Evolutionary conservation across 805 yeast species (phyloP).

Genomic region (Suhomyces sp.): DNA sequence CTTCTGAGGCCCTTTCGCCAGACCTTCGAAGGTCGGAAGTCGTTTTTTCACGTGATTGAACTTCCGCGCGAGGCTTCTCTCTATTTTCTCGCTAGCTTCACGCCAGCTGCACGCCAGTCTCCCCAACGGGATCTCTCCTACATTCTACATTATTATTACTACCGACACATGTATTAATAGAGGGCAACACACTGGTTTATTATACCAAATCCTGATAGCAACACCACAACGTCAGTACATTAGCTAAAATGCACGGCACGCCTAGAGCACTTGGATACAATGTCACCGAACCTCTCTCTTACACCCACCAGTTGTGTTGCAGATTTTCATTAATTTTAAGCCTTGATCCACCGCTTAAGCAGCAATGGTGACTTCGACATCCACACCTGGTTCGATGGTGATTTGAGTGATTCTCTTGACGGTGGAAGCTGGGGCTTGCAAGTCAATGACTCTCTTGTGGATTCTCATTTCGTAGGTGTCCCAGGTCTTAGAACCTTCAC

Average conservation of each 20-base stretch:
- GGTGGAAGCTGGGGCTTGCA: conserved; percentile 90
- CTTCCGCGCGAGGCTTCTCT: not conserved
- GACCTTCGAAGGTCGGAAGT: not conserved
- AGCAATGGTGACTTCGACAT: conserved; percentile 91
- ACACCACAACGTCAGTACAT: conserved; percentile 56
- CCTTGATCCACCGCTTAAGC: conserved; percentile 45
- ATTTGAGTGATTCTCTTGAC: conserved; percentile 96
- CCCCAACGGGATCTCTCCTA: too few species aligned
- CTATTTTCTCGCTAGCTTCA: too few species aligned
- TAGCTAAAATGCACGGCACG: conserved; percentile 50
- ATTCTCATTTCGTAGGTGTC: conserved; percentile 99
- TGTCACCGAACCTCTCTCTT: conserved; percentile 11
- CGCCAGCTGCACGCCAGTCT: too few species aligned
- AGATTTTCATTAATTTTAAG: not conserved
- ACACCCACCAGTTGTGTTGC: conserved; percentile 3
- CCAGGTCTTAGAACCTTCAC: conserved; percentile 99
- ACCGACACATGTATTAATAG: conserved; percentile 12
- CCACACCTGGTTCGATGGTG: conserved; percentile 99
- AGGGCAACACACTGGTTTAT: conserved; percentile 10
- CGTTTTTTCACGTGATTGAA: not conserved
- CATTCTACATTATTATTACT: not conserved
- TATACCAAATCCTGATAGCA: conserved; percentile 55
- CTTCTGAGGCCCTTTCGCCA: not conserved
- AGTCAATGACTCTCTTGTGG: conserved; percentile 99
- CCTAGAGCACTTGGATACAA: conserved; percentile 53